phyloP scores from a whole-genome alignment of 805 yeast genomes.

The Myxozyma geophila region DNA sequence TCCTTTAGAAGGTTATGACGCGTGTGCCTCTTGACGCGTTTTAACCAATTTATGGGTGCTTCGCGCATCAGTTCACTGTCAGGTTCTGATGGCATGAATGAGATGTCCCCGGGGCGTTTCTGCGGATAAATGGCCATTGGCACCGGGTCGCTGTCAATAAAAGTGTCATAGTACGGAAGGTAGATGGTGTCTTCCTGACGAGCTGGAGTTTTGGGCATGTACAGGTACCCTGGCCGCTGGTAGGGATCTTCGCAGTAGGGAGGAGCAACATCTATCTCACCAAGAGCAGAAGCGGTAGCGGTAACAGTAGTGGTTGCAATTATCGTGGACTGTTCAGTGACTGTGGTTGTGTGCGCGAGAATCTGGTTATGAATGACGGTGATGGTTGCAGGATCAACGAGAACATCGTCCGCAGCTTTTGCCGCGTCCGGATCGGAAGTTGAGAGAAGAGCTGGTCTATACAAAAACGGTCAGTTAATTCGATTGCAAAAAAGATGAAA shows the following conservation, averaged over 20 bases:
- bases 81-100: neutral
- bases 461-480: no score
- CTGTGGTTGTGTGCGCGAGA: neutral
- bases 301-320: neutral
- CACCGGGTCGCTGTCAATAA: neutral
- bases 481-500: no score
- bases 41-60: constrained; percentile 23
- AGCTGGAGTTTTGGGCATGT: neutral
- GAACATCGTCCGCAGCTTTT: neutral
- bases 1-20: constrained; percentile 1
- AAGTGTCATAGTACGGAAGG: constrained; percentile 14
- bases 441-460: neutral
- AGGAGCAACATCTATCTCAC: neutral
- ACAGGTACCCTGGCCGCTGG: constrained; percentile 26
- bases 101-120: neutral
- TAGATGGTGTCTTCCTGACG: neutral
- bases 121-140: constrained; percentile 8
- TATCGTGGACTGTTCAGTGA: neutral
- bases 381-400: neutral
- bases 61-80: constrained; percentile 9
- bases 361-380: neutral
- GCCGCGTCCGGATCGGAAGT: neutral
- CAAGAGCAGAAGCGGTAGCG: neutral
- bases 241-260: constrained; percentile 28
- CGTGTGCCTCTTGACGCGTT: constrained; percentile 10